Evolutionary conservation across 768 basidiomycete genomes (phyloP).

Genomic region (Phlegmacium glaucopus): DNA sequence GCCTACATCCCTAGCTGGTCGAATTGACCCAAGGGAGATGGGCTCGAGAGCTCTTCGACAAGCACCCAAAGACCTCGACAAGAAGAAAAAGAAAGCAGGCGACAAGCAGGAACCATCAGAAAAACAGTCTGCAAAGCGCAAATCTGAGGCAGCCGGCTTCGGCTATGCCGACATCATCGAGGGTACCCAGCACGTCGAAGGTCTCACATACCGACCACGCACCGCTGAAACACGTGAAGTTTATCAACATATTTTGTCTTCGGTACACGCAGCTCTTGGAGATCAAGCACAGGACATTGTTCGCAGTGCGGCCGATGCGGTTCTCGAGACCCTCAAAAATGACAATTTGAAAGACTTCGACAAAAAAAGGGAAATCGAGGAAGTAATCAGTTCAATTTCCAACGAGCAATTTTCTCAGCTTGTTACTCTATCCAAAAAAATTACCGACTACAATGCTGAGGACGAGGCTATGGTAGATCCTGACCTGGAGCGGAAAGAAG

Average conservation of each 20-base stretch:
- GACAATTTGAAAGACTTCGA: constrained; percentile 93
- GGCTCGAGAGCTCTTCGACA: constrained; percentile 84
- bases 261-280: constrained; percentile 80
- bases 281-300: constrained; percentile 97
- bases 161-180: constrained; percentile 92
- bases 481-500: constrained; percentile 77
- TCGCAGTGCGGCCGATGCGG: constrained; percentile 90
- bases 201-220: constrained; percentile 86
- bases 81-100: constrained; percentile 87
- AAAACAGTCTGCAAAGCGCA: constrained; percentile 53
- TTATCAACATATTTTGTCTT: constrained; percentile 85
- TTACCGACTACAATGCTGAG: constrained; percentile 92
- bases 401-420: constrained; percentile 82
- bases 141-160: constrained; percentile 61
- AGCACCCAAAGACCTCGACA: constrained; percentile 83
- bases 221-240: constrained; percentile 94
- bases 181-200: constrained; percentile 90
- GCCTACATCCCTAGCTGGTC: constrained; percentile 87
- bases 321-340: constrained; percentile 84
- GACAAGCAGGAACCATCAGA: constrained; percentile 58
- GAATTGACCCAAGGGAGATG: constrained; percentile 90
- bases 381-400: constrained; percentile 59
- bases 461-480: constrained; percentile 78
- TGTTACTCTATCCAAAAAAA: constrained; percentile 84
- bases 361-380: constrained; percentile 92